Base-by-base conservation (phyloP, 805 yeast genomes). In the Saccharomycopsis olivae region DNA sequence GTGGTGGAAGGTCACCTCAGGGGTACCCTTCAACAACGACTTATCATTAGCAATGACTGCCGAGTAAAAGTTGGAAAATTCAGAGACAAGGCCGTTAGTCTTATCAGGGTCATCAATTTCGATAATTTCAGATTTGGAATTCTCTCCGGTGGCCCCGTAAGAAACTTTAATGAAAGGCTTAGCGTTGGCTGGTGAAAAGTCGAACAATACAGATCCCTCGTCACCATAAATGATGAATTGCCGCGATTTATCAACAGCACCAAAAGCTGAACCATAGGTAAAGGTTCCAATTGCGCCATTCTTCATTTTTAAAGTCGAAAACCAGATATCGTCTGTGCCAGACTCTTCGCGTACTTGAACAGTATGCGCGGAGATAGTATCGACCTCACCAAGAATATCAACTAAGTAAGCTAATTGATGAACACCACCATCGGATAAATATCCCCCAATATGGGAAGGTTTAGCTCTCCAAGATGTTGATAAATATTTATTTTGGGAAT, bases 371-470 rank as follows among this genome's bases (percentile, higher is more conserved):
- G 84, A 71, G 29, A 88, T 75, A 5, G 77, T 59, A 36, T 70
- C 74, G 13, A 86, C 78, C 18, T 68, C 65, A 39, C 97, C 96
- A 40, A 89, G 65, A 15, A 86, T 75, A 44, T 75, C 85, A 6
- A 95, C 86, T 48, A 88, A 69, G 29, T 86, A 63, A 2, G 95
- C 95, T 57, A 88, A 64, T 59, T 88, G 96, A 61, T 89, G 97
- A 18, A 89, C 97, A 56, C 96, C 97, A 53, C 96, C 96, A 54
- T 89, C 97, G 43, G 89, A 78, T 52, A 89, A 65, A 60, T 68
- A 88, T 0, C 96, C 96, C 40, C 97, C 97, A 49, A 87, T 72
- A 56, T 89, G 96, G 59, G 85, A 78, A 24, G 97, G 96, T 35
- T 78, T 68, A 56, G 71, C 74, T 69, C 96, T 79, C 97, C 97